These are phyloP conservation scores for Volutella citrinella DNA, from an alignment of 2,329 filamentous ascomycete genomes.

Conservation along the genomic window DNA sequence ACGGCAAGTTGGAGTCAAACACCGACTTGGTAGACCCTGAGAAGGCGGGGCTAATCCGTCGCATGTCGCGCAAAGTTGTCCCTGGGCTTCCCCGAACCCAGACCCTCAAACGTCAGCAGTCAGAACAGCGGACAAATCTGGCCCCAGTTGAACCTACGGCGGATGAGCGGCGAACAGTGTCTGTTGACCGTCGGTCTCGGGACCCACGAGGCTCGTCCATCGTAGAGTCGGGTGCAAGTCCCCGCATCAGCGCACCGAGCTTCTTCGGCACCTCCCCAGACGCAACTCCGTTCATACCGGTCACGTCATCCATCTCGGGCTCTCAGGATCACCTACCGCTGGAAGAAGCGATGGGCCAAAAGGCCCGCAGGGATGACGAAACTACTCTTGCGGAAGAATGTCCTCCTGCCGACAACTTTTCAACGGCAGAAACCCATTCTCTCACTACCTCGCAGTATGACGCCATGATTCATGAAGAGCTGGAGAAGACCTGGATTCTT, in stretches of 20 bases:
- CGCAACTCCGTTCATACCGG: too few relatives aligned
- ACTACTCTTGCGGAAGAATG: conserved; percentile 18
- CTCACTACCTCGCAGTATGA: conserved; percentile 56
- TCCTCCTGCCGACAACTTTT: conserved; percentile 28
- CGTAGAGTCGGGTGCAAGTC: conserved; percentile 25
- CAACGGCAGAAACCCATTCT: conserved; percentile 42
- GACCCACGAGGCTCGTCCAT: conserved; percentile 26
- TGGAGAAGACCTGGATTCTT: conserved; percentile 88
- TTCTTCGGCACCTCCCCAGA: conserved; percentile 31
- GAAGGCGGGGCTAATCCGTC: conserved; percentile 37
- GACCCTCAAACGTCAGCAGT: conserved; percentile 80
- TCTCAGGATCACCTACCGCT: too few relatives aligned
- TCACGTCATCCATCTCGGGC: too few relatives aligned
- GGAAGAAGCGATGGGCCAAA: too few relatives aligned
- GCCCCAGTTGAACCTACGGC: conserved; percentile 61
- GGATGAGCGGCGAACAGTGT: conserved; percentile 69
- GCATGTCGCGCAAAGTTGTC: conserved; percentile 61
- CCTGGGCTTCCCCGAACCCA: conserved; percentile 73
- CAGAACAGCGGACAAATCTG: conserved; percentile 73
- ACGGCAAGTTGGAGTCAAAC: too few relatives aligned
- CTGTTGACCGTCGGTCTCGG: conserved; percentile 53
- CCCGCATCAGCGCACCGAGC: conserved; percentile 48
- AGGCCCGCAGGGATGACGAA: conserved; percentile 17
- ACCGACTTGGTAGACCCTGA: conserved; percentile 23
- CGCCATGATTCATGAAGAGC: conserved; percentile 69